Evolutionary conservation across 2,329 filamentous ascomycete genomes (phyloP).

Genomic region (Colletotrichum sp.): DNA sequence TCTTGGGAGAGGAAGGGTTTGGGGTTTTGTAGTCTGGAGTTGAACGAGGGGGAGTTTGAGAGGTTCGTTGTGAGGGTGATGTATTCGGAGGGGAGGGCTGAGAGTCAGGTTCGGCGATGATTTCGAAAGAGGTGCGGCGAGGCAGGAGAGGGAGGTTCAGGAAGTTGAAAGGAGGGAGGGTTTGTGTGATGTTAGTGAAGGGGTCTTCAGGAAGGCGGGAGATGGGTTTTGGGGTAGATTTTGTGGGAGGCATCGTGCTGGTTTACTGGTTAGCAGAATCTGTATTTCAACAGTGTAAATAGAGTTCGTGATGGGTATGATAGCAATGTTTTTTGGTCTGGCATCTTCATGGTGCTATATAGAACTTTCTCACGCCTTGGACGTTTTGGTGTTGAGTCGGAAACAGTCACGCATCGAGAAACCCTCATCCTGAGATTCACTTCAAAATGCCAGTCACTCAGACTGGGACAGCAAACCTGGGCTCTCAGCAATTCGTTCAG

Average conservation of each 20-base stretch:
- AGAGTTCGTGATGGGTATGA: neutral
- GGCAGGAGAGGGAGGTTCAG: neutral
- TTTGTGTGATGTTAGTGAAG: neutral
- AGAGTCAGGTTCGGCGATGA: neutral
- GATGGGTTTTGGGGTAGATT: neutral
- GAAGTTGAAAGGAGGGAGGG: neutral
- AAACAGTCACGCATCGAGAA: neutral
- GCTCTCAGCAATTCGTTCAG: no score
- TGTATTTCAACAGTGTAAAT: neutral
- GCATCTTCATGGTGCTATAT: neutral
- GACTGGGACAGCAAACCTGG: neutral
- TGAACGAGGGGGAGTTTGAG: neutral
- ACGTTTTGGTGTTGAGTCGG: fast-evolving
- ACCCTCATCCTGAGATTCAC: neutral
- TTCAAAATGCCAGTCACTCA: neutral
- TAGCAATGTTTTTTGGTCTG: neutral
- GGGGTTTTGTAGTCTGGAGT: neutral
- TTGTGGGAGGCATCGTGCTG: neutral
- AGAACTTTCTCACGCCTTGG: neutral
- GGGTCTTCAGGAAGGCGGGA: neutral
- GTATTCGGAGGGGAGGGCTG: neutral
- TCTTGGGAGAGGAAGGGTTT: neutral
- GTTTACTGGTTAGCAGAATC: neutral
- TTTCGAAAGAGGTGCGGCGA: neutral
- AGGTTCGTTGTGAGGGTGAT: neutral